These are phyloP conservation scores for Penicillium mononematosum DNA, from an alignment of 495 filamentous ascomycete species.

Conservation along the genomic window DNA sequence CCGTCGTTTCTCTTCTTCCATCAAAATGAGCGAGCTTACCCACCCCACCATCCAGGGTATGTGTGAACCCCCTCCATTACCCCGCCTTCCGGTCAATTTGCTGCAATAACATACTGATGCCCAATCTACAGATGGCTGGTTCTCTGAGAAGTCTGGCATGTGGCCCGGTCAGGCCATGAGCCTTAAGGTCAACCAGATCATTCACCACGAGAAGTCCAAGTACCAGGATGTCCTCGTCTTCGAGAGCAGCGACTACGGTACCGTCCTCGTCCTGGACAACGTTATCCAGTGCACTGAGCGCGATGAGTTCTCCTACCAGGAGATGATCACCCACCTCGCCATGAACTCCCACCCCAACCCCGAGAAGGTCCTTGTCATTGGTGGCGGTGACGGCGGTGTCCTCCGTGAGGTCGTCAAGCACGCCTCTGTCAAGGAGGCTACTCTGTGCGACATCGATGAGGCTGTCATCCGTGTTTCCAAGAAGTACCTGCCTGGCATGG, in stretches of 20 bases:
- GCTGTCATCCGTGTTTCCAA: slow-evolving; percentile 98
- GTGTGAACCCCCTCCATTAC: slow-evolving; percentile 28
- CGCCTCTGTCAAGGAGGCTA: slow-evolving; percentile 86
- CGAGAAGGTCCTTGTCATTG: slow-evolving; percentile 97
- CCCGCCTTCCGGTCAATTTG: slow-evolving; percentile 21
- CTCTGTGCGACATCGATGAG: slow-evolving; percentile 98
- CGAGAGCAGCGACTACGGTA: slow-evolving; percentile 94
- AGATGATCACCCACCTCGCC: slow-evolving; percentile 99
- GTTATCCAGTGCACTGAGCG: slow-evolving; percentile 98
- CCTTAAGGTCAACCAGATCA: slow-evolving; percentile 92
- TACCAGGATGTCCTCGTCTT: slow-evolving; percentile 99
- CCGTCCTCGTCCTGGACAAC: slow-evolving; percentile 96
- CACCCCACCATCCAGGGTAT: slow-evolving; percentile 63
- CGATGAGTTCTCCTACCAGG: slow-evolving; percentile 99
- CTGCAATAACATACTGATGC: neutral
- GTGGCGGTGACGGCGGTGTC: slow-evolving; percentile 94
- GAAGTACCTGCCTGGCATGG: slow-evolving; percentile 95
- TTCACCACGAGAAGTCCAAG: slow-evolving; percentile 98
- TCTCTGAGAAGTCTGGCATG: slow-evolving; percentile 95
- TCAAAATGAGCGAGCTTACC: slow-evolving; percentile 55
- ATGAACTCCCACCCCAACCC: slow-evolving; percentile 98
- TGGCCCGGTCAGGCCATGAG: slow-evolving; percentile 99
- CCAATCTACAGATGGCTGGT: slow-evolving; percentile 84
- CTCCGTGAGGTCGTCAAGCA: slow-evolving; percentile 98
- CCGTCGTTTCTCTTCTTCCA: slow-evolving; percentile 20